Percentiles rank a stretch among this genome's conserved stretches.
Evolutionary conservation across 371 early-diverging fungal species (phyloP).

Genomic region (Rhizopus stolonifer): DNA sequence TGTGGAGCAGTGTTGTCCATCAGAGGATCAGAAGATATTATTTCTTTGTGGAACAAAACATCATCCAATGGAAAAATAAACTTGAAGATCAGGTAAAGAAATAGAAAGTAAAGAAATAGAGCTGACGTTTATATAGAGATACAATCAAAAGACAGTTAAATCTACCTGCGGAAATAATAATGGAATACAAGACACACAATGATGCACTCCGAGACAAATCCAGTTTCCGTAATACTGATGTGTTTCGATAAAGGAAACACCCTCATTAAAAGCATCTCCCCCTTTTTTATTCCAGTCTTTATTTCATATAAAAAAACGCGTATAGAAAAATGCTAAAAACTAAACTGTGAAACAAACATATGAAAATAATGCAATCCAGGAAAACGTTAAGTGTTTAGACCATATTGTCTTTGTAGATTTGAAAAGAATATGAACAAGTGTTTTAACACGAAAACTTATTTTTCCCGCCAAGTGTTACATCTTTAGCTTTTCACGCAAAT

Average conservation of each 20-base stretch:
- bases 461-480: too few relatives aligned
- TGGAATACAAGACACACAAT: constrained; percentile 98
- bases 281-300: background rate
- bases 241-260: constrained; percentile 58
- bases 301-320: constrained; percentile 3
- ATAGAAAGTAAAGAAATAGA: background rate
- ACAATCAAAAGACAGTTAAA: constrained; percentile 83
- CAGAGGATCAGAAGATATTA: constrained; percentile 89
- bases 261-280: background rate
- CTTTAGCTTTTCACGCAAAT: too few relatives aligned
- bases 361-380: too few relatives aligned
- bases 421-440: too few relatives aligned
- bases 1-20: constrained; percentile 96
- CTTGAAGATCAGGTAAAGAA: constrained; percentile 68
- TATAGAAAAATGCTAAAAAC: background rate
- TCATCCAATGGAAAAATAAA: constrained; percentile 84
- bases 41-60: constrained; percentile 93
- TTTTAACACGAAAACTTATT: too few relatives aligned
- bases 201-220: constrained; percentile 81
- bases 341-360: too few relatives aligned
- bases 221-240: constrained; percentile 89
- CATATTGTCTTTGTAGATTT: too few relatives aligned
- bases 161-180: constrained; percentile 82
- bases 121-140: constrained; percentile 53
- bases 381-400: too few relatives aligned